Evolutionary conservation across 805 yeast species (phyloP).

Genomic region (Candida sakaeoensis): DNA sequence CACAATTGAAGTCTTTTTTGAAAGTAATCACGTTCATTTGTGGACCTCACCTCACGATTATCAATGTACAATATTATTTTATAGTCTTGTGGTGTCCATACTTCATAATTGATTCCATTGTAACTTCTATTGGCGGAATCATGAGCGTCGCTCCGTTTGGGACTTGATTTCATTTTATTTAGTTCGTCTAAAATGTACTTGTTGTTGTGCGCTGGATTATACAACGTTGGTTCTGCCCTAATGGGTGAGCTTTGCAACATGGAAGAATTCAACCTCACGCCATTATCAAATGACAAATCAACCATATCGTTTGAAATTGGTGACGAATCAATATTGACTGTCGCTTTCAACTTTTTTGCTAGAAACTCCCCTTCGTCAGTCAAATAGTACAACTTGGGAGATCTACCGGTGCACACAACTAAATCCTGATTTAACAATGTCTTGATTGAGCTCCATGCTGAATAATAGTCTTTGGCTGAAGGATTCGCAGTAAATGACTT

Average conservation of each 20-base stretch:
- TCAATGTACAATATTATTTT: slow-evolving; percentile 66
- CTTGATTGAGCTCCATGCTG: slow-evolving; percentile 74
- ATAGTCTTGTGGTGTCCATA: slow-evolving; percentile 63
- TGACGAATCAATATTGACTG: slow-evolving; percentile 34
- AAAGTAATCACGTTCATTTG: slow-evolving; percentile 68
- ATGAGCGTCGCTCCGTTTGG: background rate
- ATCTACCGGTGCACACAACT: slow-evolving; percentile 50
- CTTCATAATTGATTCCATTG: slow-evolving; percentile 31
- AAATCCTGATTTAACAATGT: slow-evolving; percentile 59
- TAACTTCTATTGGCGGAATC: slow-evolving; percentile 14
- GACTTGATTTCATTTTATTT: background rate
- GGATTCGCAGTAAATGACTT: slow-evolving; percentile 58
- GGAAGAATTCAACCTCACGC: slow-evolving; percentile 21
- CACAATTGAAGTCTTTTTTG: slow-evolving; percentile 45
- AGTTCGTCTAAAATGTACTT: slow-evolving; percentile 1
- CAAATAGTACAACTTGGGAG: slow-evolving; percentile 54
- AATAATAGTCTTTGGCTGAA: slow-evolving; percentile 56
- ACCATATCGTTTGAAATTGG: slow-evolving; percentile 12
- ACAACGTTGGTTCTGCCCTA: background rate
- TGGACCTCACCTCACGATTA: slow-evolving; percentile 75
- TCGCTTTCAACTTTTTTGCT: slow-evolving; percentile 52
- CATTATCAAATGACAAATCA: slow-evolving; percentile 34
- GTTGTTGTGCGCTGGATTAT: slow-evolving; percentile 4
- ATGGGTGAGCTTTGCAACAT: slow-evolving; percentile 3
- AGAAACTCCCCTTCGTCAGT: slow-evolving; percentile 68